phyloP scores from a whole-genome alignment of 306 rosid species.

The Notholithocarpus densiflorus region DNA sequence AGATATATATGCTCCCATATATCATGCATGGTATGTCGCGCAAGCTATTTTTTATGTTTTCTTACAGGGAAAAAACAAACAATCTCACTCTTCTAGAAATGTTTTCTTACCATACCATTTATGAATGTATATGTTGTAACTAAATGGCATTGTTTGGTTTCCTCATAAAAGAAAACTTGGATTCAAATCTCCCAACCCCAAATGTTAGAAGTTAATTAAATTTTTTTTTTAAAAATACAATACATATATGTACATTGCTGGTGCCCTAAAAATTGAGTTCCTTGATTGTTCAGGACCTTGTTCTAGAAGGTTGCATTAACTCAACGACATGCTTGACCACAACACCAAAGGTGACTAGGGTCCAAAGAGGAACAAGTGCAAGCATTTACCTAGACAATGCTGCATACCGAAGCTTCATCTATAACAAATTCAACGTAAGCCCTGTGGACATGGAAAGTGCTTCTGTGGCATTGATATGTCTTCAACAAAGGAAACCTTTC shows the following conservation, averaged over 20 bases:
- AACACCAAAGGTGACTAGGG: slow-evolving; percentile 43
- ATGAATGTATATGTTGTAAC: too few relatives aligned
- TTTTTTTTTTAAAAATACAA: neutral
- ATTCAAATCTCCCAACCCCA: too few relatives aligned
- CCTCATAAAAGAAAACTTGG: too few relatives aligned
- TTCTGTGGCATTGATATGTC: slow-evolving; percentile 47
- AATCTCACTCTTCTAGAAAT: too few relatives aligned
- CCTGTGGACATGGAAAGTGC: slow-evolving; percentile 60
- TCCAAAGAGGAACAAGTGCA: slow-evolving; percentile 43
- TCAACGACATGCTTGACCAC: slow-evolving; percentile 49
- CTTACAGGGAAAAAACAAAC: too few relatives aligned
- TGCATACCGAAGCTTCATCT: slow-evolving; percentile 46
- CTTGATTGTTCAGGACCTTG: slow-evolving; percentile 22
- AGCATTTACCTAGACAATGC: slow-evolving; percentile 56
- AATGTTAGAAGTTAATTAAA: neutral
- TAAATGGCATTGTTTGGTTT: too few relatives aligned
- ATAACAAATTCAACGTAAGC: slow-evolving; percentile 40
- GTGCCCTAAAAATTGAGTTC: too few relatives aligned
- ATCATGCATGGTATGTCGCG: too few relatives aligned
- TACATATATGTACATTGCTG: too few relatives aligned
- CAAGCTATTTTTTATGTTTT: too few relatives aligned
- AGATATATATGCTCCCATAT: too few relatives aligned
- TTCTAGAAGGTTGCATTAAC: slow-evolving; percentile 45
- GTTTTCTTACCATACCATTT: too few relatives aligned
- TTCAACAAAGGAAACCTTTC: slow-evolving; percentile 50